Conservation (phyloP, 31 red algal genomes). For the Porphyra umbilicalis region DNA sequence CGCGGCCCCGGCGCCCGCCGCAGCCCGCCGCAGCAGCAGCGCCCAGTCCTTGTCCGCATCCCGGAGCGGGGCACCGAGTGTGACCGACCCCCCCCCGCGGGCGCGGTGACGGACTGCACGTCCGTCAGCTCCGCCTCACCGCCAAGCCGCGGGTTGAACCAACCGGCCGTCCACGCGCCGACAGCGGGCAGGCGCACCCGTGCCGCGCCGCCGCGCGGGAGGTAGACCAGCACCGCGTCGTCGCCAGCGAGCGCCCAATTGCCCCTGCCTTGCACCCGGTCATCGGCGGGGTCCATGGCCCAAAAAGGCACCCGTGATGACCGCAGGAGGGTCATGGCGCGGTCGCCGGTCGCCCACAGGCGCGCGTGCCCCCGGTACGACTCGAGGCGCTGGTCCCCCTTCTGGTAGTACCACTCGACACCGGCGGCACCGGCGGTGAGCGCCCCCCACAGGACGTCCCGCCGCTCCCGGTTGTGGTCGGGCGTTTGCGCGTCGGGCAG, state of each 20-base stretch:
- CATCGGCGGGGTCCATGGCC: slow-evolving; percentile 26
- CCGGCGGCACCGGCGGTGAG: slow-evolving; percentile 48
- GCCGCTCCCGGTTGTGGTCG: neutral
- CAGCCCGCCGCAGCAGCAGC: neutral
- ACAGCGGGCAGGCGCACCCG: slow-evolving; percentile 11
- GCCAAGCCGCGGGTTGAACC: slow-evolving; percentile 27
- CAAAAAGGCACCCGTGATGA: slow-evolving; percentile 22
- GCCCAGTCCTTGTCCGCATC: neutral
- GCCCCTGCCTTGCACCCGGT: neutral
- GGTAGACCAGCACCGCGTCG: slow-evolving; percentile 39
- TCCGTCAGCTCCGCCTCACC: slow-evolving; percentile 1
- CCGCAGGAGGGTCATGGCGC: slow-evolving; percentile 13
- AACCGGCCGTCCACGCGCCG: slow-evolving; percentile 21
- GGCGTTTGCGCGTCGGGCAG: slow-evolving; percentile 15
- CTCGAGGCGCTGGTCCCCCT: slow-evolving; percentile 26
- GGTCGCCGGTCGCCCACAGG: slow-evolving; percentile 23
- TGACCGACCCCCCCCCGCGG: neutral
- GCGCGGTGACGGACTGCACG: neutral
- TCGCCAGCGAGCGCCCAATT: neutral
- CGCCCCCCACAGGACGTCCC: slow-evolving; percentile 26
- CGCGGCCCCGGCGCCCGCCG: too few relatives aligned
- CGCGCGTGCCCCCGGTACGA: slow-evolving; percentile 23
- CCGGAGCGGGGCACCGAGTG: neutral
- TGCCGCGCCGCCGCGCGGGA: slow-evolving; percentile 12
- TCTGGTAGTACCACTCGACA: slow-evolving; percentile 33